Base-by-base conservation (phyloP, 306 rosid species). In the Prunus dulcis region DNA sequence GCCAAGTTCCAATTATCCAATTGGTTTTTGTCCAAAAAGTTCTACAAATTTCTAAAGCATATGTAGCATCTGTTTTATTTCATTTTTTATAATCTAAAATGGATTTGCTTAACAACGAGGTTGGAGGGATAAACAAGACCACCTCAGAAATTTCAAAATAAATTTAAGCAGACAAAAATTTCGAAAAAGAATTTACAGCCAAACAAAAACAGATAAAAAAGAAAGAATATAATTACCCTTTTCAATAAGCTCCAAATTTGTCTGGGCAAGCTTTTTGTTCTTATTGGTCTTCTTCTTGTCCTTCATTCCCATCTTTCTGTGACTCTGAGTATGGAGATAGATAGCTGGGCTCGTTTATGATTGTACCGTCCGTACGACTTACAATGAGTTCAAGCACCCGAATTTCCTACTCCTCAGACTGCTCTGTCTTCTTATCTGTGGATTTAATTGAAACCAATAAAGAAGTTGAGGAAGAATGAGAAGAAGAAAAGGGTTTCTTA, bases 271-370 rank as follows among this genome's bases (percentile, higher is more conserved):
- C 45, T 71, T 57, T 63, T 52, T 71, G 9, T 19, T 52, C 65
- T 60, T 45, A 15, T 58, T 14, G 46, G 19, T 43, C 28, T 60
- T 60, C 77, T 73, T 73, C 57, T 73, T 60, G 69, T 73, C 68
- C 69, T 60, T 60, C 19, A 18, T 20, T 61, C 68, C 57, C 77
- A 60, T 72, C 38, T 57, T 62, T 28, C 28, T 22, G 30, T 49
- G 41, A 25, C 63, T 55, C 38, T 15, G 6, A 43, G 25, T 3
- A 14, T 62, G 22, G 6, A 62, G 20, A 62, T 27, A 9, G 41
- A 12, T 12, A 60, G 19, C 65, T 14, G 65, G 15, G 38, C 19
- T 23, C 18, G 65, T 25, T 12, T 60, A 19, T 10, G 38, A 15
- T 62, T 62, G 11, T 13, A 53, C 3, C 30, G 64, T 1, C 3